Conservation (phyloP, 176 grass and related monocot species). For the Cenchrus americanus region DNA sequence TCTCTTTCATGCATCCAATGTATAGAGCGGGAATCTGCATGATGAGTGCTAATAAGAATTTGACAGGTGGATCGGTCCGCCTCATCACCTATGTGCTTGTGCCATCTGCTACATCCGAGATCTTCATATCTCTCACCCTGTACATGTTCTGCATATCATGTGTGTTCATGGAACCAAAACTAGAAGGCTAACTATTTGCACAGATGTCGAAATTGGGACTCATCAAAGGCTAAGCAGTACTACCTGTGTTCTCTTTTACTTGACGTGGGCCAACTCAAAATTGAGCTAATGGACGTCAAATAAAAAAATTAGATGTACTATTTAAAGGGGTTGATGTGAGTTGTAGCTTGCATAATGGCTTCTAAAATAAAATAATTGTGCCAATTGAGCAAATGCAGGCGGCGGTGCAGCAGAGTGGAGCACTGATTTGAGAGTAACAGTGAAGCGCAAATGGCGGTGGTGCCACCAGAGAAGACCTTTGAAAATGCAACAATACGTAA, state of each 20-base stretch:
- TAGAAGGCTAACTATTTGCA: neutral
- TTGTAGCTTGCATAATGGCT: too few species aligned
- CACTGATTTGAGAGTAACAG: too few species aligned
- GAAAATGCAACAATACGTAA: too few species aligned
- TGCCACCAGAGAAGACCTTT: too few species aligned
- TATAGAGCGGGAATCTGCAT: slow-evolving; percentile 21
- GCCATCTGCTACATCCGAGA: slow-evolving; percentile 27
- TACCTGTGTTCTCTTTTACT: too few species aligned
- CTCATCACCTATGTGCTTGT: neutral
- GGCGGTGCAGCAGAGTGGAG: too few species aligned
- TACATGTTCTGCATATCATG: neutral
- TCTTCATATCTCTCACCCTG: slow-evolving; percentile 24
- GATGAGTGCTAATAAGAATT: slow-evolving; percentile 41
- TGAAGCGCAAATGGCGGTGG: too few species aligned
- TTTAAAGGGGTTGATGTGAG: too few species aligned
- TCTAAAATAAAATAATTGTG: too few species aligned
- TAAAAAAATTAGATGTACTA: neutral
- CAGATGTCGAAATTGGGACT: neutral
- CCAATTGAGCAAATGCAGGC: too few species aligned
- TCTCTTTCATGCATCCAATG: neutral
- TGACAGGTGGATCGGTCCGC: slow-evolving; percentile 19
- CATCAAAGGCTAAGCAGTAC: neutral
- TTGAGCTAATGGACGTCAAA: too few species aligned
- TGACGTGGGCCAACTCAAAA: too few species aligned
- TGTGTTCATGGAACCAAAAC: neutral